Evolutionary conservation across 805 yeast genomes (phyloP).

Genomic region (Candida ortonii): DNA sequence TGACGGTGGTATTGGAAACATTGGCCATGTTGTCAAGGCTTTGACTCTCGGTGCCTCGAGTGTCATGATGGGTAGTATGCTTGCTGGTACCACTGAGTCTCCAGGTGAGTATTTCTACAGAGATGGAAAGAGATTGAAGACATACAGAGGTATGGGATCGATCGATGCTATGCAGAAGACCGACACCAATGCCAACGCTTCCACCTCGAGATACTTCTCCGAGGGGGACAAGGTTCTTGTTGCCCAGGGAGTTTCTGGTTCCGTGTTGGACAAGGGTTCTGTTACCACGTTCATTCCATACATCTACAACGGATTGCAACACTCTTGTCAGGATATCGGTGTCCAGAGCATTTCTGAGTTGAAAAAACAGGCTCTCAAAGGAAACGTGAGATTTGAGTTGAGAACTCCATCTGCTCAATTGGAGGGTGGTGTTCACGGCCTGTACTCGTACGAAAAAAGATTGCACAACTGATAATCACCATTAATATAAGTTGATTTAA

Average conservation of each 20-base stretch:
- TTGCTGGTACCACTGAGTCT: constrained; percentile 97
- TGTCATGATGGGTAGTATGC: constrained; percentile 99
- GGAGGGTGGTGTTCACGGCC: constrained; percentile 97
- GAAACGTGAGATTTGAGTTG: constrained; percentile 87
- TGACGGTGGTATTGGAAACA: constrained; percentile 98
- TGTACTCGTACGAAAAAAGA: constrained; percentile 96
- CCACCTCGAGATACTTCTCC: constrained; percentile 96
- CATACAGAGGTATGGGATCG: constrained; percentile 99
- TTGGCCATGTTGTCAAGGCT: constrained; percentile 98
- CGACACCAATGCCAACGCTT: constrained; percentile 85
- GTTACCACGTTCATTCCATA: constrained; percentile 91
- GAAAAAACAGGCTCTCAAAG: constrained; percentile 59
- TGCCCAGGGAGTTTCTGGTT: constrained; percentile 98
- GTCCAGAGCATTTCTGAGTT: constrained; percentile 61
- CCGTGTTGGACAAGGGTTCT: constrained; percentile 96
- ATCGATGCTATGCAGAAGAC: constrained; percentile 98
- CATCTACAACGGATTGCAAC: constrained; percentile 92
- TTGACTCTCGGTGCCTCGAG: constrained; percentile 93
- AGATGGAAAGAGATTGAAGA: constrained; percentile 96
- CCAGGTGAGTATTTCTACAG: constrained; percentile 98
- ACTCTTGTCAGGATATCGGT: constrained; percentile 98
- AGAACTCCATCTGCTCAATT: constrained; percentile 98
- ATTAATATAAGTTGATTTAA: too few species aligned
- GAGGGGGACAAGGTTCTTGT: constrained; percentile 94
- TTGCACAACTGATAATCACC: too few species aligned